Base-by-base conservation (phyloP, 805 yeast genomes). In the Candida pini region DNA sequence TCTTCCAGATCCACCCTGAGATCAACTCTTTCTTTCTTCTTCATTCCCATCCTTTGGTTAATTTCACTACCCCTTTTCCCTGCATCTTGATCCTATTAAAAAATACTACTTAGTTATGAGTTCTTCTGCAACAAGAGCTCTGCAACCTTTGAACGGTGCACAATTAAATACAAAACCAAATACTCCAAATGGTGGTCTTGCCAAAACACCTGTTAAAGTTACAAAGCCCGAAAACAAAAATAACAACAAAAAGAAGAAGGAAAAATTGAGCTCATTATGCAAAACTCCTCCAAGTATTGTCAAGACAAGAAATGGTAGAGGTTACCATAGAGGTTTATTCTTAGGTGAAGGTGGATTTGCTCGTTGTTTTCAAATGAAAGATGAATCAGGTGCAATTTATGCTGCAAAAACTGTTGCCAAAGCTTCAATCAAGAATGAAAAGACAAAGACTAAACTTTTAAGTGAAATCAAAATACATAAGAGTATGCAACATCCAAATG, bases 341-440 rank as follows among this genome's bases (percentile, higher is more conserved):
- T 68, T 92, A 23, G 98, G 98, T 24, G 97, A 90, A 64, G 99
- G 99, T 41, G 99, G 99, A 0, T 92, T 92, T 68, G 99, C 98
- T 13, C 77, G 97, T 54, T 92, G 99, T 57, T 92, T 92, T 64
- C 97, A 92, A 59, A 92, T 92, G 70, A 86, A 83, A 56, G 96
- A 89, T 62, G 82, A 87, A 41, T 67, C 74, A 45, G 97, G 97
- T 23, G 76, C 77, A 52, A 73, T 85, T 2, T 92, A 70, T 60
- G 99, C 98, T 14, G 98, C 98, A 21, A 92, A 92, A 56, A 94
- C 98, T 0, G 95, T 92, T 24, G 98, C 99, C 35, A 92, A 92
- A 61, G 89, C 89, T 0, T 88, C 97, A 9, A 81, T 92, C 47
- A 84, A 81, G 47, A 81, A 83, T 41, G 95, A 85, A 51, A 90